These are phyloP conservation scores for Diaporthe eres DNA, from an alignment of 2,329 filamentous ascomycete species.

Conservation along the genomic window DNA sequence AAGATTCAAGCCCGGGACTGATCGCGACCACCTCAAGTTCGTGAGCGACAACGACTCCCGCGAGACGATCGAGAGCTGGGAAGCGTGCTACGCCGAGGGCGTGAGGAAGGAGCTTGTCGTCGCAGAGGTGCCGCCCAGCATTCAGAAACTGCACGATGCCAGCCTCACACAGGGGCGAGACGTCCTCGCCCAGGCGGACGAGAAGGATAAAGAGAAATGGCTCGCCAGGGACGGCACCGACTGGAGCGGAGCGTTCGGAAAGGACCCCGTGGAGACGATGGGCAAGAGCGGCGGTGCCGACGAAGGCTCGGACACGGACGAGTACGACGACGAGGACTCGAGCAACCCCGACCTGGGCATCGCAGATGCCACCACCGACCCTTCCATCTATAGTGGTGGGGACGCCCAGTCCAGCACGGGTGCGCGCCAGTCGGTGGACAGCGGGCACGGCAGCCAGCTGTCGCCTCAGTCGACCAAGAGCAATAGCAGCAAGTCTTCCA, in stretches of 20 bases:
- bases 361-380: slow-evolving; percentile 63
- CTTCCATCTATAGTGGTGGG: slow-evolving; percentile 7
- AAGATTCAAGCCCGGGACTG: slow-evolving; percentile 90
- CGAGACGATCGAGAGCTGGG: slow-evolving; percentile 96
- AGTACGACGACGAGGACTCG: slow-evolving; percentile 55
- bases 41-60: slow-evolving; percentile 89
- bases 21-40: slow-evolving; percentile 86
- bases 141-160: slow-evolving; percentile 84
- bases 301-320: slow-evolving; percentile 51
- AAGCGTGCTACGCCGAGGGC: slow-evolving; percentile 90
- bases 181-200: slow-evolving; percentile 79
- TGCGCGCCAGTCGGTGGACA: slow-evolving; percentile 43
- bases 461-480: slow-evolving; percentile 42
- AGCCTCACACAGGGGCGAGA: slow-evolving; percentile 86
- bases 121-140: slow-evolving; percentile 78
- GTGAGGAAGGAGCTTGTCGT: slow-evolving; percentile 80
- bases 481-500: slow-evolving; percentile 47
- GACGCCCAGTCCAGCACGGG: slow-evolving; percentile 35
- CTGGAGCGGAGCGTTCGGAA: slow-evolving; percentile 88
- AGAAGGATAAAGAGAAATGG: slow-evolving; percentile 84
- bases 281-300: slow-evolving; percentile 43
- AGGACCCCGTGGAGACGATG: slow-evolving; percentile 74
- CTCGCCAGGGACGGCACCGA: slow-evolving; percentile 84
- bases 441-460: slow-evolving; percentile 42
- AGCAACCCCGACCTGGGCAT: slow-evolving; percentile 70